Evolutionary conservation across 495 filamentous ascomycete species (phyloP).

Genomic region (Daldinia grandis): DNA sequence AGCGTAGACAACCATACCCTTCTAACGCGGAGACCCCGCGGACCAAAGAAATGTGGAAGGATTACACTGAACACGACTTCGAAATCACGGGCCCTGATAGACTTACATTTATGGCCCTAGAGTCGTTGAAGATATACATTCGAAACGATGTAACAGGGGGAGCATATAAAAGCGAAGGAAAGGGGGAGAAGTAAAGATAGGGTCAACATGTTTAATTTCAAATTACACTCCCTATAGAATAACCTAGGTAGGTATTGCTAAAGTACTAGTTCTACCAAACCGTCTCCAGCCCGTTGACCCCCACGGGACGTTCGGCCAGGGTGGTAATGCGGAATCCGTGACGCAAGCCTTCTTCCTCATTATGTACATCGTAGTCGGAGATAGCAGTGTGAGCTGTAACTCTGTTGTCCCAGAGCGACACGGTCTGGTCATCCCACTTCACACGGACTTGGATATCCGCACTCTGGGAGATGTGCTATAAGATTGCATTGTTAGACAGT

Average conservation of each 20-base stretch:
- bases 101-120: not conserved
- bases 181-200: not conserved
- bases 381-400: slow-evolving; percentile 66
- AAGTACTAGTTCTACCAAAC: slow-evolving; percentile 39
- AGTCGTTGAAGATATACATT: slow-evolving; percentile 14
- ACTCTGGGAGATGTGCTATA: slow-evolving; percentile 50
- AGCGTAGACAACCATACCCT: not conserved
- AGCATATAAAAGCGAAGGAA: not conserved
- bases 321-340: slow-evolving; percentile 61
- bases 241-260: not conserved
- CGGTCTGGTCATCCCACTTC: slow-evolving; percentile 73
- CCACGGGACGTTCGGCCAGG: slow-evolving; percentile 54
- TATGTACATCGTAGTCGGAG: slow-evolving; percentile 59
- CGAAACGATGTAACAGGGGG: not conserved
- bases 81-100: not conserved
- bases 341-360: slow-evolving; percentile 54
- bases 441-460: slow-evolving; percentile 77
- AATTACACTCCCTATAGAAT: not conserved
- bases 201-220: not conserved
- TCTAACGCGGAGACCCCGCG: slow-evolving; percentile 11
- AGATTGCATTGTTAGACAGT: not conserved
- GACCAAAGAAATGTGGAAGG: slow-evolving; percentile 15
- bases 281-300: slow-evolving; percentile 54
- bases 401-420: slow-evolving; percentile 82
- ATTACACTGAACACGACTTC: slow-evolving; percentile 12